A percentile compares a stretch with the other conserved stretches of the same genome.
These are phyloP conservation scores for Plasmodium malariae DNA, from an alignment of 169 alveolate genomes.

Conservation along the genomic window DNA sequence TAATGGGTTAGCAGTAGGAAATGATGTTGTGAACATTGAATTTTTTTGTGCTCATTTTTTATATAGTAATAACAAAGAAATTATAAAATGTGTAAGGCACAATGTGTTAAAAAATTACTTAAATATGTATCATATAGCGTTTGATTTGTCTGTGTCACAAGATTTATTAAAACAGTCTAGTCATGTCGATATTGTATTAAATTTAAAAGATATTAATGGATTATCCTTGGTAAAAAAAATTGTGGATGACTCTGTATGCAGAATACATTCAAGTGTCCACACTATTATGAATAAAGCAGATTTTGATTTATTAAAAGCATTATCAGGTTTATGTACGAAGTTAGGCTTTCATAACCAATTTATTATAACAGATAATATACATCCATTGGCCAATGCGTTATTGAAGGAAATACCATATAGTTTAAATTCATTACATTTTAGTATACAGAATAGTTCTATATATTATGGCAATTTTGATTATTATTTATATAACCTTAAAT, in stretches of 20 bases:
- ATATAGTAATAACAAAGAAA: slow-evolving; percentile 61
- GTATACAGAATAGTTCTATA: slow-evolving; percentile 32
- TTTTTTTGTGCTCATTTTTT: slow-evolving; percentile 76
- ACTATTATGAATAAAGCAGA: slow-evolving; percentile 63
- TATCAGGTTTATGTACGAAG: slow-evolving; percentile 69
- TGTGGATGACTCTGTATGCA: slow-evolving; percentile 64
- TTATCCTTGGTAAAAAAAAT: slow-evolving; percentile 32
- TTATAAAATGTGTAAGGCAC: slow-evolving; percentile 66
- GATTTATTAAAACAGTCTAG: slow-evolving; percentile 48
- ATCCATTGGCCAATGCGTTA: slow-evolving; percentile 40
- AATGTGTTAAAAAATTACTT: slow-evolving; percentile 48
- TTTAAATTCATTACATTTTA: slow-evolving; percentile 46
- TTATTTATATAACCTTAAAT: slow-evolving; percentile 37
- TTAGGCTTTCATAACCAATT: slow-evolving; percentile 68
- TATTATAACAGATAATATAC: slow-evolving; percentile 68
- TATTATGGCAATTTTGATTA: slow-evolving; percentile 60
- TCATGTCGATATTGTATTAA: slow-evolving; percentile 31
- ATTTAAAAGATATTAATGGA: slow-evolving; percentile 46
- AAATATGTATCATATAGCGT: slow-evolving; percentile 71
- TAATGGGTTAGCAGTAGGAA: slow-evolving; percentile 23
- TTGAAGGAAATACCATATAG: slow-evolving; percentile 47
- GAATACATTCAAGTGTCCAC: slow-evolving; percentile 71
- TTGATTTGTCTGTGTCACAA: slow-evolving; percentile 59
- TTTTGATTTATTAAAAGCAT: slow-evolving; percentile 42
- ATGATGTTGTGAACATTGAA: slow-evolving; percentile 31